A percentile compares a stretch with the other conserved stretches of the same genome.
Conservation (phyloP, 2,329 filamentous ascomycete species). For the Rutstroemia sp. region DNA sequence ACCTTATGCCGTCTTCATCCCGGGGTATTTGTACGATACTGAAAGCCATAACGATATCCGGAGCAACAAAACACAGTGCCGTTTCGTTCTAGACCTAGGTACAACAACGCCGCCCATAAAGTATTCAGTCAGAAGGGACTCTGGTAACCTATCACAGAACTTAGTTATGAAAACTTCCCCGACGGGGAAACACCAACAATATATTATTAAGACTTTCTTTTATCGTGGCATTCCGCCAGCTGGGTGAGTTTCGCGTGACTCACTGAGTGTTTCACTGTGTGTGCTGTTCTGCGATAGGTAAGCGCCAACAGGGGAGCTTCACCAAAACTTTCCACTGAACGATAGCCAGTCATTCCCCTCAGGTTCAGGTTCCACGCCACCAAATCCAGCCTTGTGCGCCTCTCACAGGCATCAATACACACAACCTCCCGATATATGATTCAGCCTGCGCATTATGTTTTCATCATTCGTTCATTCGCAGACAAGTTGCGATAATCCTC, state of each 20-base stretch:
- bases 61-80: neutral
- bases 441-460: conserved; percentile 5
- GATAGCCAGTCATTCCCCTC: conserved; percentile 4
- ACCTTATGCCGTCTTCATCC: conserved; percentile 18
- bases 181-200: neutral
- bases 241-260: conserved; percentile 6
- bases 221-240: neutral
- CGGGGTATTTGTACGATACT: conserved; percentile 21
- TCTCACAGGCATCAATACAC: neutral
- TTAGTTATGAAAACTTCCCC: neutral
- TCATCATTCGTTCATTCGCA: neutral
- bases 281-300: neutral
- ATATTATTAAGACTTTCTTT: neutral
- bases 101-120: no score
- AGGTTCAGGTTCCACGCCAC: conserved; percentile 4
- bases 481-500: neutral
- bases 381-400: conserved; percentile 7
- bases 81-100: neutral
- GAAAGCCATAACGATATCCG: conserved; percentile 16
- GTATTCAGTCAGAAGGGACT: neutral
- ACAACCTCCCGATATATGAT: neutral
- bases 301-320: neutral
- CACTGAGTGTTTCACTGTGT: neutral
- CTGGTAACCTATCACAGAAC: neutral
- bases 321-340: conserved; percentile 1